Evolutionary conservation across 768 basidiomycete species (phyloP), one percentile per base, ranked within the genome.

Genomic region (Galerina sulciceps): DNA sequence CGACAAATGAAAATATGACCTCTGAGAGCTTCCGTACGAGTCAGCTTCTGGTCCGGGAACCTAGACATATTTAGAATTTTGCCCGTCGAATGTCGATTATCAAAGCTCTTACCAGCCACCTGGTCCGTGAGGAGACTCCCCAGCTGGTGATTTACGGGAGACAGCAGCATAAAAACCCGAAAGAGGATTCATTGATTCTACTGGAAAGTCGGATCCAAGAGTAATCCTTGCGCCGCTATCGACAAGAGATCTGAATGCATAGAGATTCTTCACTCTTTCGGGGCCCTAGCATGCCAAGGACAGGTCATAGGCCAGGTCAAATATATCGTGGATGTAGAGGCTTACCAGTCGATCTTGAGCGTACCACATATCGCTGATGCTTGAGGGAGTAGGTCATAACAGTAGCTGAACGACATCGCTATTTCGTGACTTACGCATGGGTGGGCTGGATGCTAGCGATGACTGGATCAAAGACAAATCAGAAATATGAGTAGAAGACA

Each of bases 371-470:
- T 93, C 92, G 61, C 88, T 90, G 60, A 83, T 88, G 53, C 89
- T 90, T 31, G 22, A 31, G 47, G 26, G 17, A 36, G 47, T 26
- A 26, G 6, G 20, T 35, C 35, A 50, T 18, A 34, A 22, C 36
- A 4, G 45, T 46, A 14, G 6, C 2, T 55, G 45, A 61, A 48
- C 35, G 43, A 45, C n/a, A 58, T 43, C 22, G 59, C 35, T 56
- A 11, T 4, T 45, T 57, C 20, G 34, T 10, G 50, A 83, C 90
- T 68, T 68, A 93, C 84, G 83, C 92, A 76, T 96, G 94, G 4
- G 91, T 94, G 13, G 94, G 94, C 70, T 96, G 94, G 10, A 95
- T 81, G 66, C 91, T 94, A 15, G 90, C 93, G 65, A 96, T 95
- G 37, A 96, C 92, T 94, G 64, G 55, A 45, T 8, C 46, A 38